Evolutionary conservation across 169 alveolate genomes (phyloP), one percentile per base, ranked within the genome.

Genomic region (Cardiosporidium cionae): DNA sequence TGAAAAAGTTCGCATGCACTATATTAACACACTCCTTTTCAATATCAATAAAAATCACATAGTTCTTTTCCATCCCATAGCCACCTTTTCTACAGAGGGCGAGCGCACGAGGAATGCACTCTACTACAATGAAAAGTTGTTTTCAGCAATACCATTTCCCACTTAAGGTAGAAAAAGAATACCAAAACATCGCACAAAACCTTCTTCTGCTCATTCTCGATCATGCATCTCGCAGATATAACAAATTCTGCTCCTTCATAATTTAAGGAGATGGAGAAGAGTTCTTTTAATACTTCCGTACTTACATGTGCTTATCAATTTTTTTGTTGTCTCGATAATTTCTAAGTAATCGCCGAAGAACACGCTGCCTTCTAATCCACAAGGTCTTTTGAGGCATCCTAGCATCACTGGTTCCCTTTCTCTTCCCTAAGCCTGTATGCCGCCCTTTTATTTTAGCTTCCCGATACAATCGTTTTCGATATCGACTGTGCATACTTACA

Each of bases 341-440:
- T 78, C 93, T 87, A 79, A 97, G 91, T 76, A 97, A 92, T 76
- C 99, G 93, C 84, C 99, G 90, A 54, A 97, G 89, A 31, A 96
- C 99, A 84, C 99, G 95, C 92, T 94, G 96, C 65, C 99, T 93
- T 76, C 98, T 89, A 92, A 96, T 96, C 99, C 99, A 96, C 63
- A 95, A 85, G 58, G 95, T 91, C 92, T 97, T 97, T 36, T 85
- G 84, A 34, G 99, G 99, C 93, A 95, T 94, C 77, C 99, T 93
- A 53, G 99, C 99, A 67, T 95, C 95, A 80, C 89, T 86, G 68
- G 98, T 87, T 82, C 99, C 99, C 91, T 88, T 91, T 83, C 99
- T 89, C 85, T 95, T 97, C 78, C 99, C 99, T 52, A 87, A 84
- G 63, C 99, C 99, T 80, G 90, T 89, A 84, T 96, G 99, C 78